Base-by-base conservation (phyloP, 2,329 filamentous ascomycete species). In the Trichoderma hamatum region DNA sequence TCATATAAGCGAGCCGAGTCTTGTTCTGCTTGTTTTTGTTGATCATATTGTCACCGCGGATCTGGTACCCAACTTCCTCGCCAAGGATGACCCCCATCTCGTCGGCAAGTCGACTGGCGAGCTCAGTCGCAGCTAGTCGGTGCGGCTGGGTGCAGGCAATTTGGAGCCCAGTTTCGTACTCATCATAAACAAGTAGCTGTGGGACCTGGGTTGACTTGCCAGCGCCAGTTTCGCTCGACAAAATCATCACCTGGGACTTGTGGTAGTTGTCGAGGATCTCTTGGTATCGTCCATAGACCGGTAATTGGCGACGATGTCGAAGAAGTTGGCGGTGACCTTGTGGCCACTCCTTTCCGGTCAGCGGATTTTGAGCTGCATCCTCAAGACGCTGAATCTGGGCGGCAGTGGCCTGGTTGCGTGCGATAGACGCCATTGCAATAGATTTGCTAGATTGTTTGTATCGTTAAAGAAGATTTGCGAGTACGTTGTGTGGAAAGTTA, bases 81-180 rank as follows among this genome's bases (percentile, higher is more conserved):
- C 58, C 24, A 5, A 60, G 24, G 4, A 5, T 5, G 5, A 60
- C 36, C 4, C 34, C 24, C 56, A 60, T 60, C 24, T 60, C 24
- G 2, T 30, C 56, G 5, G 56, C 16, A 28, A 60, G 34, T 5
- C 36, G 36, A 13, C 16, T 60, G 36, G 34, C 36, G 6, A 46
- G 56, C 36, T 60, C 36, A 1, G 24, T 46, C 21, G 13, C 21
- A 4, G 55, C 32, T 10, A 62, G 39, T 4, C 24, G 34, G 72
- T 93, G 89, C 5, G 94, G 94, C 74, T 97, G 93, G 0, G 94
- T 97, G 76, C 93, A 96, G 2, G 91, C 94, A n/a, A 97, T 86
- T 77, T 92, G 95, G 77, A 90, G 84, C 6, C 90, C 92, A 51
- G 60, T 70, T 26, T 43, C 64, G 43, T 65, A 72, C n/a, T 71